Conservation (phyloP, 306 rosid species). For the Quercus engelmannii region DNA sequence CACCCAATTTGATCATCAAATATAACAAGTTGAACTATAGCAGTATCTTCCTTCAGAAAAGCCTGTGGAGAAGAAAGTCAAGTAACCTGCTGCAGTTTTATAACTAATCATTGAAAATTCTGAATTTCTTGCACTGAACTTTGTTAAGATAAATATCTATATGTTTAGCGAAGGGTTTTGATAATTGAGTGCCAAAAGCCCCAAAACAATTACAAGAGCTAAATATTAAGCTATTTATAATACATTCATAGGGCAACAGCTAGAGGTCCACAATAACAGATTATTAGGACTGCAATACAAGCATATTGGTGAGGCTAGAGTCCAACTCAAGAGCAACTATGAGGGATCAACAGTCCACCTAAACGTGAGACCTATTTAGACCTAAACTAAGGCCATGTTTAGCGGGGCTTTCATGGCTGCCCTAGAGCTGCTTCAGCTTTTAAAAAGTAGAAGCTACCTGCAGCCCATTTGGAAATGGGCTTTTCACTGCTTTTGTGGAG, state of each 20-base stretch:
- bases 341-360: not conserved
- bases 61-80: conserved; percentile 95
- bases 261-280: conserved; percentile 1
- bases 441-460: not conserved
- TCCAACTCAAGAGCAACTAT: not conserved
- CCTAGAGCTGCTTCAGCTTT: not conserved
- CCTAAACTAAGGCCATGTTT: not conserved
- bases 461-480: not conserved
- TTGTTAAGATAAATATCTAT: conserved; percentile 19
- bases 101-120: conserved; percentile 51
- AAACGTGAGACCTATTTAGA: not conserved
- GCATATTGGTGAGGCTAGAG: not conserved
- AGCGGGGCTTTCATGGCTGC: not conserved
- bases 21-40: conserved; percentile 93
- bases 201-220: conserved; percentile 21
- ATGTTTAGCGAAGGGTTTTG: conserved; percentile 19
- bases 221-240: not conserved
- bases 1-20: conserved; percentile 97
- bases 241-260: conserved; percentile 4
- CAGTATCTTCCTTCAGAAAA: conserved; percentile 98
- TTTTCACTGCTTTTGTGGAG: not conserved
- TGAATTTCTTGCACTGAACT: conserved; percentile 34
- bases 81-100: conserved; percentile 87
- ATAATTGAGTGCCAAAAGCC: conserved; percentile 26
- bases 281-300: conserved; percentile 13